Base-by-base conservation (phyloP, 108 stramenopile genomes). In the Pseudonitzschia pungens region DNA sequence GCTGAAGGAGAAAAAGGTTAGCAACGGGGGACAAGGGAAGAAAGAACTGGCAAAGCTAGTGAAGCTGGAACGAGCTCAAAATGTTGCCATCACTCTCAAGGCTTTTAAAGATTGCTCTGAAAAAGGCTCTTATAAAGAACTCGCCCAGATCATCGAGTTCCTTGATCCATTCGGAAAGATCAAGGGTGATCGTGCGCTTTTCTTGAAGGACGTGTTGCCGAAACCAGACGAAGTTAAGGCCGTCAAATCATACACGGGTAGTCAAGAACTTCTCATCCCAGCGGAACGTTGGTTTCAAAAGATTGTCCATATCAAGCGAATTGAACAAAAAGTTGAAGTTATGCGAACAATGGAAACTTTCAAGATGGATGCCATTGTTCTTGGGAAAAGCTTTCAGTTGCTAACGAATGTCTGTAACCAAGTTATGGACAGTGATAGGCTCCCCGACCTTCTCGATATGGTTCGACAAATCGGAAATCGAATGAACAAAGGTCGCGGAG, bases 401-500 rank as follows among this genome's bases (percentile, higher is more conserved):
- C 73, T 96, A 48, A 77, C 78, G 52, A 67, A 74, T 41, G 96
- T 92, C 40, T 94, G 93, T 69, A 64, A 73, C 45, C 92, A 94
- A 76, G 84, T 94, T 11, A 83, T 89, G 86, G 72, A 76, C 27
- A 92, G 92, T 58, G 81, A 86, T 55, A 89, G 89, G 63, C 88
- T 97, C 11, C 79, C 84, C 28, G 85, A 86, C 65, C 77, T 97
- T 11, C 79, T 97, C 15, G 88, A 89, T 29, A 89, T 95, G 81
- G 89, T 96, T 3, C 85, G 96, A 28, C 84, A 88, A 57, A 92
- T 96, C 24, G 97, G 97, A 44, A 97, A 97, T 80, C 78, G 89
- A 28, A 89, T 97, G 93, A 97, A 96, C 71, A 86, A 93, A 56
- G 95, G 95, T n/a, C 77, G 82, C 11, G 82, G 87, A 69, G 92